Conservation (phyloP, 768 basidiomycete genomes). For the Trametes coccinea region DNA sequence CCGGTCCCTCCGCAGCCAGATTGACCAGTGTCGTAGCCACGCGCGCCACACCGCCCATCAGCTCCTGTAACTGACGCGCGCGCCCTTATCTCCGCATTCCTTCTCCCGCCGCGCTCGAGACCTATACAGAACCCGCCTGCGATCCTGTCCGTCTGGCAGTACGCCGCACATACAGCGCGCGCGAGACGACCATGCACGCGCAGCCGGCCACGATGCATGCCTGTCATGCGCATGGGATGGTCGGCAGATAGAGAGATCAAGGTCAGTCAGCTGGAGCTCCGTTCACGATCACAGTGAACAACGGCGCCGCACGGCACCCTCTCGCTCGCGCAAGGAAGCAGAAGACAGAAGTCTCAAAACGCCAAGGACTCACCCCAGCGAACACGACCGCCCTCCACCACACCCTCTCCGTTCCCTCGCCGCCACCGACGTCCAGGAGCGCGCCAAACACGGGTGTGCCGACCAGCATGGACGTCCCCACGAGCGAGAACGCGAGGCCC, state of each 20-base stretch:
- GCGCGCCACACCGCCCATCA: too few relatives aligned
- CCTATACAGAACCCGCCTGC: background rate
- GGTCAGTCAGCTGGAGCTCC: too few relatives aligned
- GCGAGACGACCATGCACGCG: conserved; percentile 20
- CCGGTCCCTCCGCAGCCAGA: too few relatives aligned
- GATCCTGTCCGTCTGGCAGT: background rate
- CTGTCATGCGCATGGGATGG: background rate
- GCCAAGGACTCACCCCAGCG: conserved; percentile 23
- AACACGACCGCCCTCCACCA: conserved; percentile 28
- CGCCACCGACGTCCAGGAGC: conserved; percentile 17
- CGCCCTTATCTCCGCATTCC: too few relatives aligned
- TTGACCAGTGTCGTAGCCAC: too few relatives aligned
- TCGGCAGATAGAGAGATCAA: too few relatives aligned
- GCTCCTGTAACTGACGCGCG: too few relatives aligned
- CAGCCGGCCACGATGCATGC: conserved; percentile 20
- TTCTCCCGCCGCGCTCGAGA: too few relatives aligned
- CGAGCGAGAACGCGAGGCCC: conserved; percentile 27
- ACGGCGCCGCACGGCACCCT: too few relatives aligned
- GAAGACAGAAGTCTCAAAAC: background rate
- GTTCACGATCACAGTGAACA: too few relatives aligned
- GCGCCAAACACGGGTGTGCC: conserved; percentile 29
- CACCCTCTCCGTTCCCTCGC: conserved; percentile 5
- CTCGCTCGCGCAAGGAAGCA: too few relatives aligned
- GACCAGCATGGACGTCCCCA: conserved; percentile 24
- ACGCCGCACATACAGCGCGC: conserved; percentile 18